A percentile compares a stretch with the other conserved stretches of the same genome.
Conservation (phyloP, 106 monocot genomes). For the Dactylorhiza incarnata region DNA sequence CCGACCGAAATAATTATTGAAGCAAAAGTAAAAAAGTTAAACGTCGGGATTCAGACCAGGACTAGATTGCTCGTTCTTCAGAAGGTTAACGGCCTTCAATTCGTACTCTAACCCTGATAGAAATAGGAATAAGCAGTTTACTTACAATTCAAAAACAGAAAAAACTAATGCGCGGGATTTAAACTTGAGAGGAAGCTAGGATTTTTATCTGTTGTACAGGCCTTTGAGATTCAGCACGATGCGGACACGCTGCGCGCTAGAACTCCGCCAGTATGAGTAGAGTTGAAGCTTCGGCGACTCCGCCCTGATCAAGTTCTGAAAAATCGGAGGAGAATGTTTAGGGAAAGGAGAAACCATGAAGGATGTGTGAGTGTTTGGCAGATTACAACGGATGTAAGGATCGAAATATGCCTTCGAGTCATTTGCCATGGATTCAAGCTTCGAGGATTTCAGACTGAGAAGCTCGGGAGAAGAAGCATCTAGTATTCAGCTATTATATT, state of each 20-base stretch:
- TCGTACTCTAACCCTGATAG: conserved; percentile 63
- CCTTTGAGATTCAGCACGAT: conserved; percentile 83
- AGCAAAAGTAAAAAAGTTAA: neutral
- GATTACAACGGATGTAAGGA: too few relatives aligned
- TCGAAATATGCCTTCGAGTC: too few relatives aligned
- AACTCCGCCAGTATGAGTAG: conserved; percentile 77
- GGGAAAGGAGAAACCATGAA: too few relatives aligned
- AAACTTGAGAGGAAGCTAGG: neutral
- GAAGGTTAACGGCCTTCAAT: conserved; percentile 73
- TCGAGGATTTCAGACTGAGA: too few relatives aligned
- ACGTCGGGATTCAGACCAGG: conserved; percentile 30
- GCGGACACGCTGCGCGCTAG: conserved; percentile 58
- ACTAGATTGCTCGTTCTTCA: conserved; percentile 53
- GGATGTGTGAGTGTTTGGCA: too few relatives aligned
- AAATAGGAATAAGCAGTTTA: neutral
- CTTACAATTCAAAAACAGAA: neutral
- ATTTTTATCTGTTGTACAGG: conserved; percentile 1
- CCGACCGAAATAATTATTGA: neutral
- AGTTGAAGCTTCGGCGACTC: conserved; percentile 34
- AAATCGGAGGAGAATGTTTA: neutral
- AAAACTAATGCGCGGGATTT: neutral
- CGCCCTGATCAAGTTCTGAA: neutral
- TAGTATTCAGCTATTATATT: too few relatives aligned
- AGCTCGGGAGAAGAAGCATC: too few relatives aligned
- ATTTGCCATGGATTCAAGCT: too few relatives aligned